A percentile compares a stretch with the other conserved stretches of the same genome.
These are phyloP conservation scores for Arthrobotrys sinensis DNA, from an alignment of 2,329 filamentous ascomycete species.

Conservation along the genomic window DNA sequence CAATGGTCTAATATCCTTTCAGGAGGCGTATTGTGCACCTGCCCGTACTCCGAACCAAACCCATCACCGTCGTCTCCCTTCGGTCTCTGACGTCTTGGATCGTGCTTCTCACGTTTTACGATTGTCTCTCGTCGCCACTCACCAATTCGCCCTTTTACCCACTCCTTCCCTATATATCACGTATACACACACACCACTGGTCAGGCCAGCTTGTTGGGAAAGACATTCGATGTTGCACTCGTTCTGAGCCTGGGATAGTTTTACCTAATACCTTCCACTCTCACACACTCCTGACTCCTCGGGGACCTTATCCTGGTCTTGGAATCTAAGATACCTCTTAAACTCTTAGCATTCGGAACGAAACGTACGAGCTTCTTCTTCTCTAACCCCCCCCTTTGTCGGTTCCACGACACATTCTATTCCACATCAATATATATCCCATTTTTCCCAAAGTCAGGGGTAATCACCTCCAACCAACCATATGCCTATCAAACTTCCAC, in stretches of 20 bases:
- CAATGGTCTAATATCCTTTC: conserved; percentile 59
- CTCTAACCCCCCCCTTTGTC: conserved; percentile 24
- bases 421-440: conserved; percentile 44
- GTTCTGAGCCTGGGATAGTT: conserved; percentile 44
- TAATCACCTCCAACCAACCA: conserved; percentile 52
- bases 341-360: conserved; percentile 48
- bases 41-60: conserved; percentile 20
- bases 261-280: conserved; percentile 48
- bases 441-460: conserved; percentile 46
- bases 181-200: not conserved
- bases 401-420: conserved; percentile 47
- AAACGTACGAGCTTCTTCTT: conserved; percentile 47
- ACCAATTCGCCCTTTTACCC: conserved; percentile 14
- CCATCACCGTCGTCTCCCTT: conserved; percentile 8
- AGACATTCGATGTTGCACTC: conserved; percentile 52
- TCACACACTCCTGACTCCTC: conserved; percentile 28
- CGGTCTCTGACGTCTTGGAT: conserved; percentile 27
- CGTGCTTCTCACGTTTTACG: conserved; percentile 18
- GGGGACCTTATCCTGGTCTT: conserved; percentile 33
- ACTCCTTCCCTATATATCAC: conserved; percentile 27
- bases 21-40: conserved; percentile 50
- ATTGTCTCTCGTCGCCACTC: conserved; percentile 25
- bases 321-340: conserved; percentile 37
- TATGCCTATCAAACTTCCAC: conserved; percentile 66
- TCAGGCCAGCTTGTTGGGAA: conserved; percentile 23